Evolutionary conservation across 2,329 filamentous ascomycete species (phyloP).

Genomic region (Penicillium sp.): DNA sequence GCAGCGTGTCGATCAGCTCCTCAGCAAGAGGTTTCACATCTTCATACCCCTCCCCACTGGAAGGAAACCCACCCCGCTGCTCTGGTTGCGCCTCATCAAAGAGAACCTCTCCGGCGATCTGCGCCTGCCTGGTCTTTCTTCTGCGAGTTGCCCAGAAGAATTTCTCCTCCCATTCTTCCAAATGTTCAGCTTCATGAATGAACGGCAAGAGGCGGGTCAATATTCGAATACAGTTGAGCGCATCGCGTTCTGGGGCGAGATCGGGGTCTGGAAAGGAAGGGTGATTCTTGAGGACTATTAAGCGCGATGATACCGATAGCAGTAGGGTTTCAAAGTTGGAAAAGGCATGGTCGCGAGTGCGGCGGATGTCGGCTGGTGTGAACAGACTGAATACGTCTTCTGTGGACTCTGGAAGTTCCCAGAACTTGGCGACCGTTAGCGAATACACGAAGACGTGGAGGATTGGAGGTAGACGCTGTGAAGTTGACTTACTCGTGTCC

Average conservation of each 20-base stretch:
- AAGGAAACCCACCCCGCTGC: slow-evolving; percentile 42
- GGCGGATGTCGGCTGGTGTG: slow-evolving; percentile 78
- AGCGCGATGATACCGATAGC: slow-evolving; percentile 72
- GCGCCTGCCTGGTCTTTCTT: slow-evolving; percentile 62
- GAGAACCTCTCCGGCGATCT: slow-evolving; percentile 66
- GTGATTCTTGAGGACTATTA: slow-evolving; percentile 78
- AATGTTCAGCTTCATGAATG: slow-evolving; percentile 78
- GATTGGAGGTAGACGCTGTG: no score
- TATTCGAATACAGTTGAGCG: slow-evolving; percentile 90
- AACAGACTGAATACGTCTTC: slow-evolving; percentile 98
- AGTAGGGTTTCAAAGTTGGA: slow-evolving; percentile 87
- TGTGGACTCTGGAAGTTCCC: slow-evolving; percentile 90
- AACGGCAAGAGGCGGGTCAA: slow-evolving; percentile 86
- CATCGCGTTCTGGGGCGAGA: slow-evolving; percentile 73
- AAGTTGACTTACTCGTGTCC: slow-evolving; percentile 67
- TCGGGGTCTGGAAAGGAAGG: slow-evolving; percentile 85
- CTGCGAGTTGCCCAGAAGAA: slow-evolving; percentile 84
- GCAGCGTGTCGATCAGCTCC: slow-evolving; percentile 81
- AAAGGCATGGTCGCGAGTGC: slow-evolving; percentile 75
- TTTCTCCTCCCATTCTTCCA: slow-evolving; percentile 79
- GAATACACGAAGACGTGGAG: no score
- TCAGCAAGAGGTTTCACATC: slow-evolving; percentile 83
- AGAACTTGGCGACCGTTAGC: slow-evolving; percentile 60
- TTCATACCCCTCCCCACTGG: slow-evolving; percentile 60
- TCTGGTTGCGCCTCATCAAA: slow-evolving; percentile 68